phyloP scores from a whole-genome alignment of 2,329 filamentous ascomycete species.

The Canariomyces notabilis region DNA sequence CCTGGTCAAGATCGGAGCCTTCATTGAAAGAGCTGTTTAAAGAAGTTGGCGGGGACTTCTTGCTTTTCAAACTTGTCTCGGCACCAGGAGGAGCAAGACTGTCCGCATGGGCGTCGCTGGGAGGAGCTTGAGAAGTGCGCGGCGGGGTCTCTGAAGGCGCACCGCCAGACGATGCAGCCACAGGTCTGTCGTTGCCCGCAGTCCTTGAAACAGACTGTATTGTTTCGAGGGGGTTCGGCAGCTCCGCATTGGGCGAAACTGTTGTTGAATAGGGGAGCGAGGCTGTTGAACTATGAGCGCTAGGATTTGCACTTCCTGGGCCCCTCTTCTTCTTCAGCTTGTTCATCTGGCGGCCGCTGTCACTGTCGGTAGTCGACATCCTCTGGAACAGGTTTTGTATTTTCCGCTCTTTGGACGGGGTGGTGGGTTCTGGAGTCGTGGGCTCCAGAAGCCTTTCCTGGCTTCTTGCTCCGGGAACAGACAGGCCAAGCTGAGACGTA shows the following conservation, averaged over 20 bases:
- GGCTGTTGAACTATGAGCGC: conserved; percentile 83
- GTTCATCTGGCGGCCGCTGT: conserved; percentile 70
- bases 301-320: conserved; percentile 71
- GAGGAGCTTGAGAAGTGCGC: conserved; percentile 42
- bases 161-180: conserved; percentile 19
- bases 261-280: conserved; percentile 55
- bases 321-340: conserved; percentile 85
- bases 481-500: conserved; percentile 8
- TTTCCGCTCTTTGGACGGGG: conserved; percentile 61
- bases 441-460: conserved; percentile 27
- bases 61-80: conserved; percentile 53
- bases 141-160: conserved; percentile 43
- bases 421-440: conserved; percentile 32
- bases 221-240: conserved; percentile 43
- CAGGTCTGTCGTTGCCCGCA: conserved; percentile 15
- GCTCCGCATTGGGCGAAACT: conserved; percentile 44
- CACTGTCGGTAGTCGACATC: conserved; percentile 54
- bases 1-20: conserved; percentile 71
- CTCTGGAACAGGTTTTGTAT: conserved; percentile 67
- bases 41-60: conserved; percentile 70
- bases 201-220: conserved; percentile 15
- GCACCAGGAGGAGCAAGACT: conserved; percentile 41
- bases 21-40: conserved; percentile 75
- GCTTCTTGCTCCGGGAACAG: conserved; percentile 13
- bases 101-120: conserved; percentile 23